A percentile compares a stretch with the other conserved stretches of the same genome.
Conservation (phyloP, 2,329 filamentous ascomycete genomes). For the Dryadomyces quercivorus region DNA sequence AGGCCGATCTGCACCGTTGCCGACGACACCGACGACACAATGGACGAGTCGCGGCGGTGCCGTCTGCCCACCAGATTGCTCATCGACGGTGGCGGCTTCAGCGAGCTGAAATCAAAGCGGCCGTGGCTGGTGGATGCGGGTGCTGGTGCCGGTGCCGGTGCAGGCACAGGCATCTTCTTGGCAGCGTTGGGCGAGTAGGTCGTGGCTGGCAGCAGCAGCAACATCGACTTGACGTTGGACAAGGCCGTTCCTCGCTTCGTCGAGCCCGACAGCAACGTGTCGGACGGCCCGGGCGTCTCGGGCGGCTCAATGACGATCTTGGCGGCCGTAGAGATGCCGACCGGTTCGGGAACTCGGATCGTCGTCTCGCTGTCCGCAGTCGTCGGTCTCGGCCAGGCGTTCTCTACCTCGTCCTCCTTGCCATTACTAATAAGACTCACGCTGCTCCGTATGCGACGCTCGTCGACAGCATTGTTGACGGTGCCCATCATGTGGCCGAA, state of each 20-base stretch:
- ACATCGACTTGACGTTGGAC: constrained; percentile 21
- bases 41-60: constrained; percentile 48
- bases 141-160: not conserved
- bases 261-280: constrained; percentile 4
- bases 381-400: constrained; percentile 15
- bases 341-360: not conserved
- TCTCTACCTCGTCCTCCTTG: constrained; percentile 15
- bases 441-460: constrained; percentile 22
- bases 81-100: constrained; percentile 32
- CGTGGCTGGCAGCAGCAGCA: constrained; percentile 33
- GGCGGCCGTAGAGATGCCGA: not conserved
- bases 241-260: constrained; percentile 26
- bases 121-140: not conserved
- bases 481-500: constrained; percentile 23
- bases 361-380: not conserved
- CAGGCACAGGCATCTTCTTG: not conserved
- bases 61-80: constrained; percentile 26
- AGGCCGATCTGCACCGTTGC: constrained; percentile 63
- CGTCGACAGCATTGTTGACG: constrained; percentile 13
- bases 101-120: constrained; percentile 15
- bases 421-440: constrained; percentile 18
- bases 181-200: constrained; percentile 26
- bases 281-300: too few relatives aligned
- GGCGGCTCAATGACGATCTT: not conserved
- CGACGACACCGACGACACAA: constrained; percentile 35